Base-by-base conservation (phyloP, 164 flowering plant species). In the Chimonanthus salicifolius region DNA sequence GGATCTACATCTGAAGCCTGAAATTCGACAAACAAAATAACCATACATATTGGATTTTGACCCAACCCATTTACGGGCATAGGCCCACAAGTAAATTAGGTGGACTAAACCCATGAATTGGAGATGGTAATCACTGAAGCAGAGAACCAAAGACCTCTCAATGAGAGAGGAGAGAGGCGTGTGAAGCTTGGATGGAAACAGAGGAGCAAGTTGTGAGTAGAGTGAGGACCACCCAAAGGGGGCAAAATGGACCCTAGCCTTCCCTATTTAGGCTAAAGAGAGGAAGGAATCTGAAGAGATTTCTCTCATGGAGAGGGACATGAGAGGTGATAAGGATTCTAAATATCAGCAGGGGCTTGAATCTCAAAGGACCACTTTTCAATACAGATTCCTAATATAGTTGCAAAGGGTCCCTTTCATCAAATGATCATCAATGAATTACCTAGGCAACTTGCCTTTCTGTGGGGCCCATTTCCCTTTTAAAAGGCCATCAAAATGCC, bases 291-390 rank as follows among this genome's bases (percentile, higher is more conserved):
- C 70, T 67, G 51, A 62, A 45, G 46, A 13, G 18, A 50, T 72
- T 51, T 15, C 62, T 51, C 58, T 70, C 49, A 20, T 4, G 58
- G 76, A 60, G 68, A 58, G 20, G 46, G 44, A 65, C 47, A 44
- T 47, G 69, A 70, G 33, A 15, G 21, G 45, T 33, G 80, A 77
- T 77, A 74, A 77, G 73, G 79, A 77, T 73, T 77, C 75, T 51
- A 70, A 47, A 74, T 62, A 70, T 74, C 66, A 46, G 47, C 16
- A 66, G 20, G 72, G 47, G 18, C 44, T 33, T 54, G 68, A 60
- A 69, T 60, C 66, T 64, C 68, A 78, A 0, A 54, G 74, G 77
- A 78, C 79, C 75, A 73, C 75, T 69, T 50, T 71, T 44, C 33
- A 44, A 51, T 44, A 62, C 72, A 77, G 75, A 77, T 77, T 72